Evolutionary conservation across 768 basidiomycete species (phyloP).

Genomic region (Sistotremastrum suecicum): DNA sequence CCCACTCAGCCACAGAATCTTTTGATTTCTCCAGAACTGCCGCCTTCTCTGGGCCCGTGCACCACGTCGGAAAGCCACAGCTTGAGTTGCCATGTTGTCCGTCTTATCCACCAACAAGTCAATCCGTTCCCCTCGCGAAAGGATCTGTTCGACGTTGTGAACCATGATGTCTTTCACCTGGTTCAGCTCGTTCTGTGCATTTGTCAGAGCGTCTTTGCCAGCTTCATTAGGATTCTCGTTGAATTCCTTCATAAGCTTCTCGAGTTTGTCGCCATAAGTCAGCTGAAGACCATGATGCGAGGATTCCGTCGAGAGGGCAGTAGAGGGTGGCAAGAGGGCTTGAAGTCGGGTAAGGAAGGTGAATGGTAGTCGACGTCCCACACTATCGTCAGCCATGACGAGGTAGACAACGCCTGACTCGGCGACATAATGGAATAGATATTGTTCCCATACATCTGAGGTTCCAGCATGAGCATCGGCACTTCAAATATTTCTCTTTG

Average conservation of each 20-base stretch:
- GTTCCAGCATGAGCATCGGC: slow-evolving; percentile 33
- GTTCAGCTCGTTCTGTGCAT: slow-evolving; percentile 78
- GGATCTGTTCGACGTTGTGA: slow-evolving; percentile 93
- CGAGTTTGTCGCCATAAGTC: slow-evolving; percentile 53
- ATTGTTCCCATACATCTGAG: slow-evolving; percentile 86
- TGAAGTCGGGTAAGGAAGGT: slow-evolving; percentile 84
- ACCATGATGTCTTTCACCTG: slow-evolving; percentile 98
- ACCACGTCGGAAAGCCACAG: slow-evolving; percentile 83
- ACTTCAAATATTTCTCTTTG: background rate
- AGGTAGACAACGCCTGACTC: slow-evolving; percentile 79
- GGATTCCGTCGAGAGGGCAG: slow-evolving; percentile 33
- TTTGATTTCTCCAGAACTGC: slow-evolving; percentile 85
- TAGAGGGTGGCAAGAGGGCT: slow-evolving; percentile 35
- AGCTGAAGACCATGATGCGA: slow-evolving; percentile 56
- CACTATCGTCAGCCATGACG: slow-evolving; percentile 89
- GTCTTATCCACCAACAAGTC: slow-evolving; percentile 96
- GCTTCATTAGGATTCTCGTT: slow-evolving; percentile 67
- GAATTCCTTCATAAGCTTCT: slow-evolving; percentile 72
- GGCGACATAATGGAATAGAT: slow-evolving; percentile 87
- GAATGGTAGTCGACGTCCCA: slow-evolving; percentile 86
- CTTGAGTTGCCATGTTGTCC: slow-evolving; percentile 87
- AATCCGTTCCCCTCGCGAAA: slow-evolving; percentile 87
- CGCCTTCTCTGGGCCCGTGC: slow-evolving; percentile 69
- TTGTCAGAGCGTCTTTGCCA: slow-evolving; percentile 61
- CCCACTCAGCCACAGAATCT: slow-evolving; percentile 49